phyloP scores from a whole-genome alignment of 352 stramenopile genomes.

The Globisporangium barbulae region DNA sequence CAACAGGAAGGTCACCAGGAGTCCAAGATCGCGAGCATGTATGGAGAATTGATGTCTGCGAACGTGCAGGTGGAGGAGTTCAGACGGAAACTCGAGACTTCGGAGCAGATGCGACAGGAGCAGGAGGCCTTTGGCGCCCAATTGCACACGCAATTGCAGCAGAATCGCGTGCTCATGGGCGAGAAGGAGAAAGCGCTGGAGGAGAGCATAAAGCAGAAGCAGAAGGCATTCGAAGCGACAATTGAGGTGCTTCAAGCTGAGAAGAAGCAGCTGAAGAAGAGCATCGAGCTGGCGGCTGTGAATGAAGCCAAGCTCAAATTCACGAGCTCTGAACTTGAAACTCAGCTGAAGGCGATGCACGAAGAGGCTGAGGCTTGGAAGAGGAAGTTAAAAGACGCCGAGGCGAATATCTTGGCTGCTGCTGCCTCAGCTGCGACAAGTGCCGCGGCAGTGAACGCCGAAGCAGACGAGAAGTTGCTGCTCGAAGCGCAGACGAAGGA shows the following conservation, averaged over 20 bases:
- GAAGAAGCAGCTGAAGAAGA: constrained; percentile 34
- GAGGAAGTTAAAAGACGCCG: constrained; percentile 26
- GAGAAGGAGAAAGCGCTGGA: constrained; percentile 50
- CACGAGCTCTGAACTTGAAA: constrained; percentile 28
- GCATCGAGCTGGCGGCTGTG: constrained; percentile 33
- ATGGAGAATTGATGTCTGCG: constrained; percentile 67
- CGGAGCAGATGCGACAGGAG: constrained; percentile 64
- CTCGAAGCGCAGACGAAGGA: constrained; percentile 76
- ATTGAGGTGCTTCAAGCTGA: constrained; percentile 38
- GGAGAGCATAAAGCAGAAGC: constrained; percentile 36
- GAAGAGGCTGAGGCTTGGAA: constrained; percentile 42
- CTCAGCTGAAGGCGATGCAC: constrained; percentile 29
- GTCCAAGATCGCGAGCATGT: constrained; percentile 61
- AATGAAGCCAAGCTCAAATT: constrained; percentile 32
- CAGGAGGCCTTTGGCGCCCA: constrained; percentile 51
- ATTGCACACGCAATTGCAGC: constrained; percentile 52
- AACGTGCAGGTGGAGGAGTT: constrained; percentile 77
- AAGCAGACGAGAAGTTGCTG: constrained; percentile 48
- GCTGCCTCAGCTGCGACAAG: constrained; percentile 3
- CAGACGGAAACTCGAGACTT: constrained; percentile 58
- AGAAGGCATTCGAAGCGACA: constrained; percentile 25
- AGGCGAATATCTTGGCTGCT: constrained; percentile 15
- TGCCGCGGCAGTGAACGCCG: constrained; percentile 13
- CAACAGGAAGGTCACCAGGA: constrained; percentile 65
- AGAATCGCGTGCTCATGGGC: constrained; percentile 34